phyloP scores from a whole-genome alignment of 371 early-diverging fungal genomes.

The Homolaphlyctis polyrhiza region DNA sequence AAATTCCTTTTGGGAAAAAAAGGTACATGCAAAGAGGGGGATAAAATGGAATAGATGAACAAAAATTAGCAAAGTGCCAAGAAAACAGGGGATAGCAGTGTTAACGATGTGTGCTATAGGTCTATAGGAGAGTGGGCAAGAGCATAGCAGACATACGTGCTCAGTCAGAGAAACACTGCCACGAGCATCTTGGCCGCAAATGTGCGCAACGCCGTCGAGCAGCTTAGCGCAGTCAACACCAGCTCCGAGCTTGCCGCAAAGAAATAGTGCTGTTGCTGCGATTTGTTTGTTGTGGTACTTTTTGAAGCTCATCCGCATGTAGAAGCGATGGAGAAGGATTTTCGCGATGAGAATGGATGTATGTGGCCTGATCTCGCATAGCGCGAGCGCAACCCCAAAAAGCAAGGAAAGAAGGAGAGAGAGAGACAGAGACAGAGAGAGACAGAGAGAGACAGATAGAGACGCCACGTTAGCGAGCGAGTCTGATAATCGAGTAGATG shows the following conservation, averaged over 20 bases:
- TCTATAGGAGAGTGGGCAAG: background rate
- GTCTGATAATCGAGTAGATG: background rate
- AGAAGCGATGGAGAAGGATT: slow-evolving; percentile 16
- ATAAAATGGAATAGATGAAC: background rate
- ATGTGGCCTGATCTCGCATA: background rate
- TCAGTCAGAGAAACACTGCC: background rate
- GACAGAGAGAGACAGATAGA: background rate
- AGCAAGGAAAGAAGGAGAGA: background rate
- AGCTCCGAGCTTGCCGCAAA: slow-evolving; percentile 12
- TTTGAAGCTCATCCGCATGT: slow-evolving; percentile 12
- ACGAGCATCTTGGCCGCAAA: background rate
- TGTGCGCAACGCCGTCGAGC: slow-evolving; percentile 6
- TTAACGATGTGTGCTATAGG: background rate
- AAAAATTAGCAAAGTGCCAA: background rate
- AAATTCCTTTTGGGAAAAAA: background rate
- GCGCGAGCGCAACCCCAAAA: background rate
- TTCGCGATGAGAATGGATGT: slow-evolving; percentile 3
- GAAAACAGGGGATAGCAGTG: background rate
- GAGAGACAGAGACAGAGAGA: background rate
- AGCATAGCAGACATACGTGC: background rate
- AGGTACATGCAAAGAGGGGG: too few species aligned
- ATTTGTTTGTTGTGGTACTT: slow-evolving; percentile 14
- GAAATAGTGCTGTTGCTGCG: slow-evolving; percentile 8
- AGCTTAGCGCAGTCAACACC: slow-evolving; percentile 3
- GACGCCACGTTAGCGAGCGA: background rate